Base-by-base conservation (phyloP, 1,139 yeast genomes). In the Geotrichum cucujoidarum region DNA sequence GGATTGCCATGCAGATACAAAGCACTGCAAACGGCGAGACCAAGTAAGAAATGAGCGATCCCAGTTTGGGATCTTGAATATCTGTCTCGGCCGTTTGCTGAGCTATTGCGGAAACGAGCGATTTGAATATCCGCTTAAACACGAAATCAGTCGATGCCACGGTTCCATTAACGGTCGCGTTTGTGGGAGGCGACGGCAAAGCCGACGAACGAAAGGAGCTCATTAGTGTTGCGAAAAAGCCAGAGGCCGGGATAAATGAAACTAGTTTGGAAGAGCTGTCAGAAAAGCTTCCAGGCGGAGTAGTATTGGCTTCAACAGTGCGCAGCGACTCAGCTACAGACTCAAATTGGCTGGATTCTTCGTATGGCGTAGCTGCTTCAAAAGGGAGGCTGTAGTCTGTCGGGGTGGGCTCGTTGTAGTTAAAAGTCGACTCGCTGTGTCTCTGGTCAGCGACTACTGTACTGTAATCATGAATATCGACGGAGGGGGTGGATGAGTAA, bases 1-100 rank as follows among this genome's bases (percentile, higher is more conserved):
- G 60, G 3, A 83, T 70, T 0, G 88, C 86, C 74, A 83, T 80
- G 10, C 76, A 65, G 72, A 83, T 74, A 62, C 89, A 76, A 44
- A 72, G 67, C 25, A 73, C 60, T 1, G 79, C 76, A 60, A 73
- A 76, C 2, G 78, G 77, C 4, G 78, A 72, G 16, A 74, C 60
- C 56, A 76, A 67, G 55, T 75, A 76, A 8, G 59, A 48, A 11
- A 52, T 50, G 27, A 55, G 55, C 8, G 54, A 45, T 29, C 53
- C 49, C 22, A 60, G 46, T 17, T 58, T 54, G 29, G 59, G 51
- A 37, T 60, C 63, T 4, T 60, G 57, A 20, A 57, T 52, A 29
- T 57, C 63, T 11, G 56, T 50, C 34, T 59, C 62, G n/a, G 56
- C 49, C 8, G 58, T 53, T 47, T 54, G 58, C 45, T 48, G 50